phyloP scores from a whole-genome alignment of 176 grass and related monocot genomes.

The Juncus inflexus region DNA sequence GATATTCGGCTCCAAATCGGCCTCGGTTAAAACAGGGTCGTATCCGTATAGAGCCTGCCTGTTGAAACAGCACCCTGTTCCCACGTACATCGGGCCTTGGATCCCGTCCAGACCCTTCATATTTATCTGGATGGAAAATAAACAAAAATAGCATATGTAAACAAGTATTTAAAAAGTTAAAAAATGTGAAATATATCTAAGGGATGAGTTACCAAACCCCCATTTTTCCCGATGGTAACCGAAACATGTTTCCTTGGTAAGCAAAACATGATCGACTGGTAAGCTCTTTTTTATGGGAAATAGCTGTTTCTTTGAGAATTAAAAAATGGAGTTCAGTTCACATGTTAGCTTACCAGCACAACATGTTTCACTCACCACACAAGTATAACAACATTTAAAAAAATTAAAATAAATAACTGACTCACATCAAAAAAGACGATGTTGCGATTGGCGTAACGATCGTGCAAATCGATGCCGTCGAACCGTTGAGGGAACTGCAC shows the following conservation, averaged over 20 bases:
- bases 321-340: not conserved
- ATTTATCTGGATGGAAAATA: conserved; percentile 63
- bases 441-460: conserved; percentile 97
- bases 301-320: not conserved
- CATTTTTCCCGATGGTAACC: too few relatives aligned
- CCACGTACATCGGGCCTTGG: conserved; percentile 87
- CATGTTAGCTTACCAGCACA: not conserved
- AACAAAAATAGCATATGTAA: conserved; percentile 2
- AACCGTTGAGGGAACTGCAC: conserved; percentile 98
- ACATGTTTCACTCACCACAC: not conserved
- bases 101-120: conserved; percentile 98
- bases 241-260: too few relatives aligned
- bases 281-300: not conserved
- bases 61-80: conserved; percentile 89
- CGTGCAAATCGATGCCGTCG: conserved; percentile 79
- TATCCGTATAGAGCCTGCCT: conserved; percentile 87
- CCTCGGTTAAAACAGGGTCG: conserved; percentile 91
- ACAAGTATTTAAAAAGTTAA: not conserved
- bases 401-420: conserved; percentile 11
- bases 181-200: too few relatives aligned
- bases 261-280: too few relatives aligned
- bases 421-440: conserved; percentile 96
- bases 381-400: too few relatives aligned
- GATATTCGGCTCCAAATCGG: conserved; percentile 94
- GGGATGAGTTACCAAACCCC: too few relatives aligned